These are phyloP conservation scores for Gaeumannomyces sp. DNA, from an alignment of 2,329 filamentous ascomycete species.

Conservation along the genomic window DNA sequence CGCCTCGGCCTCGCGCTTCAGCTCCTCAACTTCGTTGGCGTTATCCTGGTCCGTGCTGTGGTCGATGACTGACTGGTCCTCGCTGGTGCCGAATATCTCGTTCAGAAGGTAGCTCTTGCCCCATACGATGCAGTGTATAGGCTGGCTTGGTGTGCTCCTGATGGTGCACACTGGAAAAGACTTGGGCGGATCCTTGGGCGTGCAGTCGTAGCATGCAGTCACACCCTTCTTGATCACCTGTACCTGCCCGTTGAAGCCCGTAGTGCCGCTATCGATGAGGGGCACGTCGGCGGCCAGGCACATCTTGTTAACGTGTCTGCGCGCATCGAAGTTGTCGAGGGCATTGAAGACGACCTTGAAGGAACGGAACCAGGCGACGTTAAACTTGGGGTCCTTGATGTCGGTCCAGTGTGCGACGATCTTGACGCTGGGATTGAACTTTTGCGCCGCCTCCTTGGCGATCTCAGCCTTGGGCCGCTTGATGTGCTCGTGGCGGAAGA, in stretches of 20 bases:
- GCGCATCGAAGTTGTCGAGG: conserved; percentile 88
- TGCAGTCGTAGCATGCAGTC: conserved; percentile 96
- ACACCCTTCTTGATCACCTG: conserved; percentile 90
- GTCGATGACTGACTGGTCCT: conserved; percentile 79
- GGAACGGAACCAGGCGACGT: conserved; percentile 76
- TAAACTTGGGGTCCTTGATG: conserved; percentile 85
- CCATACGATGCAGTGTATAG: conserved; percentile 99
- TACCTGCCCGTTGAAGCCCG: conserved; percentile 95
- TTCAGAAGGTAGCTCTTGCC: conserved; percentile 93
- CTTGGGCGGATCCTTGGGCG: conserved; percentile 81
- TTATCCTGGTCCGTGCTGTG: conserved; percentile 77
- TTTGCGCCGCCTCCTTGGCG: conserved; percentile 83
- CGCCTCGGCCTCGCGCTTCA: conserved; percentile 76
- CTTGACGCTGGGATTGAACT: conserved; percentile 83
- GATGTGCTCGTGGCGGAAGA: conserved; percentile 95
- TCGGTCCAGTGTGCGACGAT: conserved; percentile 89
- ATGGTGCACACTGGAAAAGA: conserved; percentile 96
- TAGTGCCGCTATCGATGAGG: conserved; percentile 92
- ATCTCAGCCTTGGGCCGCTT: conserved; percentile 96
- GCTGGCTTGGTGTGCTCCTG: conserved; percentile 88
- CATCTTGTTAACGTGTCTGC: conserved; percentile 96
- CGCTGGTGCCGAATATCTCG: conserved; percentile 87
- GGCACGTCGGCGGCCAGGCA: conserved; percentile 86
- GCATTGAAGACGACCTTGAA: conserved; percentile 94
- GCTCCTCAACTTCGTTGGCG: conserved; percentile 76